These are phyloP conservation scores for Cyclotella distinguenda DNA, from an alignment of 108 stramenopile species.

Conservation along the genomic window DNA sequence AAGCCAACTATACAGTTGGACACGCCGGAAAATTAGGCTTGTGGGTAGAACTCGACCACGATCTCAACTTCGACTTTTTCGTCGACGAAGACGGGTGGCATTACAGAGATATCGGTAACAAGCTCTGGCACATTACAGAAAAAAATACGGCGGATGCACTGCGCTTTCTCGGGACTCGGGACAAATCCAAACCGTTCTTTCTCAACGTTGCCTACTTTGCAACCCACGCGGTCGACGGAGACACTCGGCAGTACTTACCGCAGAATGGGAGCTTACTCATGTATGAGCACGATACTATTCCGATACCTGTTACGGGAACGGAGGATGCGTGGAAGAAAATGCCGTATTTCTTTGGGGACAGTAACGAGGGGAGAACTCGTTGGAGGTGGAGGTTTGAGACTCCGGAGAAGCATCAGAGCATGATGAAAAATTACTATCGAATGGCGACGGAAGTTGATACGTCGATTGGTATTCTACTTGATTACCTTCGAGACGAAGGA, in stretches of 20 bases:
- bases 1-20: slow-evolving; percentile 66
- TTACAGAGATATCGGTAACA: slow-evolving; percentile 27
- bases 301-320: slow-evolving; percentile 53
- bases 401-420: slow-evolving; percentile 56
- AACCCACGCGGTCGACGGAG: slow-evolving; percentile 65
- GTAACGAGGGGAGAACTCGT: slow-evolving; percentile 72
- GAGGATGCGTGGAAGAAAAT: slow-evolving; percentile 50
- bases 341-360: slow-evolving; percentile 55
- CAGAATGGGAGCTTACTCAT: slow-evolving; percentile 49
- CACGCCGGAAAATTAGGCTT: slow-evolving; percentile 67
- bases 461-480: slow-evolving; percentile 50
- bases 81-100: slow-evolving; percentile 55
- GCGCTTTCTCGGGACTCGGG: slow-evolving; percentile 52
- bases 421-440: slow-evolving; percentile 80
- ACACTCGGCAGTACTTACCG: slow-evolving; percentile 54
- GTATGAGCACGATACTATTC: slow-evolving; percentile 63
- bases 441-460: slow-evolving; percentile 84
- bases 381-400: slow-evolving; percentile 65
- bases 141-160: slow-evolving; percentile 65
- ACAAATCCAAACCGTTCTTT: slow-evolving; percentile 64
- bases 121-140: slow-evolving; percentile 60
- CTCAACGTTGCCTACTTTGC: slow-evolving; percentile 83
- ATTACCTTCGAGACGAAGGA: slow-evolving; percentile 49
- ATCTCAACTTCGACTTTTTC: slow-evolving; percentile 42
- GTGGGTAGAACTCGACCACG: slow-evolving; percentile 32